Evolutionary conservation across 2,329 filamentous ascomycete genomes (phyloP).

Genomic region (Chaetomiaceae sp.): DNA sequence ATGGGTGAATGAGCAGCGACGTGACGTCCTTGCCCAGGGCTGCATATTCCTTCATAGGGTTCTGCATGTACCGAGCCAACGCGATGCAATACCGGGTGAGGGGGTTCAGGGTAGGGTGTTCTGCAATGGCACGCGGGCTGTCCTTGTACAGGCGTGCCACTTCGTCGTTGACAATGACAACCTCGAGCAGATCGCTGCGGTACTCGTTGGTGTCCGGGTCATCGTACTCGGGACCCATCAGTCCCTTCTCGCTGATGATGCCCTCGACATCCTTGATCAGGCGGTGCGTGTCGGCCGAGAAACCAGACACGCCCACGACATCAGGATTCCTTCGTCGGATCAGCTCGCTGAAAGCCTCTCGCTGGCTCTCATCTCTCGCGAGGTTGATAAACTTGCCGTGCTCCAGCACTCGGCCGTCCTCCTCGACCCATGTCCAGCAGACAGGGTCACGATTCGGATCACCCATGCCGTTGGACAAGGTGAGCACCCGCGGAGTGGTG

Average conservation of each 20-base stretch:
- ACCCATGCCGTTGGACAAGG: constrained; percentile 80
- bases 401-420: constrained; percentile 83
- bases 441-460: constrained; percentile 70
- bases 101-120: constrained; percentile 75
- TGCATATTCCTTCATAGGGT: constrained; percentile 93
- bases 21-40: constrained; percentile 82
- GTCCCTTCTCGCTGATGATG: constrained; percentile 69
- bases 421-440: constrained; percentile 88
- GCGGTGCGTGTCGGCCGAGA: constrained; percentile 78
- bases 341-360: constrained; percentile 68
- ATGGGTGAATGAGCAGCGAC: constrained; percentile 82
- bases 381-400: constrained; percentile 84
- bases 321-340: constrained; percentile 78
- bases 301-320: constrained; percentile 84
- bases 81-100: constrained; percentile 86
- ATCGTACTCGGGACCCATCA: constrained; percentile 77
- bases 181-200: constrained; percentile 73
- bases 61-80: constrained; percentile 86
- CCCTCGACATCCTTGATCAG: constrained; percentile 76
- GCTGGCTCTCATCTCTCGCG: constrained; percentile 62
- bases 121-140: constrained; percentile 69
- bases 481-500: constrained; percentile 79
- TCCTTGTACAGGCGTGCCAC: constrained; percentile 95
- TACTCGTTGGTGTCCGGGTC: constrained; percentile 72
- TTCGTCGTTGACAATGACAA: constrained; percentile 92